Evolutionary conservation across 2,329 filamentous ascomycete genomes (phyloP), one percentile per base, ranked within the genome.

Genomic region (Fusarium denticulatum): DNA sequence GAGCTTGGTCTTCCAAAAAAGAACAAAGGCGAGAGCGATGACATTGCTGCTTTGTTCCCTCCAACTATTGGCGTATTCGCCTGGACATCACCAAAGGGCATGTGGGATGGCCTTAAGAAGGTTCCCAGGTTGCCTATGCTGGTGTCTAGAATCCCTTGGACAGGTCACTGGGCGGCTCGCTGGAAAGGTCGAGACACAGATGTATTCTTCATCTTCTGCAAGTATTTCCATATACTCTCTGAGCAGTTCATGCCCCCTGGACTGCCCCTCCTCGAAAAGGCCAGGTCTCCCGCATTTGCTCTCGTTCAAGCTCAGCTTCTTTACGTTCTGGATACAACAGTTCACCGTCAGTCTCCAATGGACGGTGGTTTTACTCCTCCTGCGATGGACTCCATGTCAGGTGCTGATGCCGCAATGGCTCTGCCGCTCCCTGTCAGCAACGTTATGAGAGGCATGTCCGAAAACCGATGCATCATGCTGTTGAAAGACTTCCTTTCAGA

Each of bases 181-280:
- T 98, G 95, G 95, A 92, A 90, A 69, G 95, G 95, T 20, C 90
- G 91, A 5, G 95, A 97, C 76, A 97, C 93, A 8, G 95, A 97
- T 78, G 85, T 98, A 39, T 94, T 97, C 80, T 97, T 96, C 83
- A 92, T 97, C 49, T 98, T 98, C 78, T 90, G 91, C 83, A 97
- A 97, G 82, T 92, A 96, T 80, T 97, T 93, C 77, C 93, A 96
- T 80, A 88, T 96, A 26, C 86, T 98, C 7, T 88, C 92, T 8
- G 90, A 93, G 45, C 93, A 96, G 67, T 93, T 93, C 74, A 85
- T 93, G 75, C 91, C 92, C 0, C 76, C 82, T 1, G 85, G 84
- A 8, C 79, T 91, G 36, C 84, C 88, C 5, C 80, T 90, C 22
- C 77, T 83, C 1, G 87, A 90, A 64, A 90, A 89, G 77, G 88